Evolutionary conservation across 1,284 basidiomycete species (phyloP).

Genomic region (Thelephora terrestris): DNA sequence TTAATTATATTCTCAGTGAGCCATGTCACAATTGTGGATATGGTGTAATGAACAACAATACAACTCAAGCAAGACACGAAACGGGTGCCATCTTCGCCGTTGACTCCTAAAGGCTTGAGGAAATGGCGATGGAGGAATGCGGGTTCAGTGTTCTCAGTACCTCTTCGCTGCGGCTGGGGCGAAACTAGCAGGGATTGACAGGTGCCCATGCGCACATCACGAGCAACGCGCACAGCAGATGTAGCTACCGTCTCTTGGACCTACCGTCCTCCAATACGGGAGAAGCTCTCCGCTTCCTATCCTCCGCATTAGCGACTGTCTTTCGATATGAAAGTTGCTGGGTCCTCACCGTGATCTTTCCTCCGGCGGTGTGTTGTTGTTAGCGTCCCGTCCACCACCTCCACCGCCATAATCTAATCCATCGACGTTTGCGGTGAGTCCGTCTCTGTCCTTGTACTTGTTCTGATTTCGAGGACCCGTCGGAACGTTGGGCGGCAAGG

Average conservation of each 20-base stretch:
- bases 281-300: conserved; percentile 23
- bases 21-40: no score
- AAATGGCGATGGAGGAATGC: no score
- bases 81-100: no score
- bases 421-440: conserved; percentile 68
- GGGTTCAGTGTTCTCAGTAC: no score
- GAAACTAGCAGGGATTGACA: no score
- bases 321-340: conserved; percentile 3
- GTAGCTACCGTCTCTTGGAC: conserved; percentile 21
- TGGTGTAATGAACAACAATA: no score
- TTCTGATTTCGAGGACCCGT: conserved; percentile 79
- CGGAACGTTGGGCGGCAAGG: conserved; percentile 71
- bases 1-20: no score
- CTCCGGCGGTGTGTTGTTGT: conserved; percentile 33
- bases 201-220: no score
- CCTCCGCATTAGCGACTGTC: neutral
- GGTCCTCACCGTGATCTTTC: conserved; percentile 25
- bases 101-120: no score
- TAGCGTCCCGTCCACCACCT: conserved; percentile 31
- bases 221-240: no score
- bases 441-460: conserved; percentile 79
- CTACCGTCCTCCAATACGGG: conserved; percentile 22
- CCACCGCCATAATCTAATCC: conserved; percentile 79
- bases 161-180: no score
- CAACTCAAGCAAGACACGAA: no score